phyloP scores from a whole-genome alignment of 1,284 basidiomycete species.

The Gomphus bonarii region DNA sequence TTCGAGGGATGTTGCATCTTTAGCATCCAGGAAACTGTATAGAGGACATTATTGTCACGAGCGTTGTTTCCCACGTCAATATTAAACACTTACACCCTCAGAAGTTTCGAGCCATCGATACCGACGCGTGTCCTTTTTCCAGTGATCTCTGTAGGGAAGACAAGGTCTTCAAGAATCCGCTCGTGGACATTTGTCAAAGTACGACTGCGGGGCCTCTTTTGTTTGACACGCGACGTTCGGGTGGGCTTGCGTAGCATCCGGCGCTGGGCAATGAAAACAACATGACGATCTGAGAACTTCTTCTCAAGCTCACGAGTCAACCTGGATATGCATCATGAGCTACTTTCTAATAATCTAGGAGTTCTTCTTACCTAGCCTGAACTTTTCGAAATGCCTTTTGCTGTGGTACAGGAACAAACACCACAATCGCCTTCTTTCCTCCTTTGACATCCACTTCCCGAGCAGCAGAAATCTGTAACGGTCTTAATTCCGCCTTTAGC shows the following conservation, averaged over 20 bases:
- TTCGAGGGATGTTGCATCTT: slow-evolving; percentile 97
- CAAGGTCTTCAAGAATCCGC: slow-evolving; percentile 97
- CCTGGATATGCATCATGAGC: slow-evolving; percentile 32
- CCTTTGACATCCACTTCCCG: slow-evolving; percentile 99
- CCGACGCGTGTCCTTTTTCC: slow-evolving; percentile 94
- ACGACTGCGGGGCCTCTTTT: slow-evolving; percentile 95
- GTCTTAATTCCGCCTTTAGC: slow-evolving; percentile 92
- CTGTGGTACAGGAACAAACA: slow-evolving; percentile 97
- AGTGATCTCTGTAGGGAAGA: slow-evolving; percentile 98
- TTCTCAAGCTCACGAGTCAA: slow-evolving; percentile 99
- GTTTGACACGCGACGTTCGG: slow-evolving; percentile 84
- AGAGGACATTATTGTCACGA: slow-evolving; percentile 12
- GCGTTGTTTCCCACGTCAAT: not conserved
- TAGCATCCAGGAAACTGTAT: slow-evolving; percentile 89
- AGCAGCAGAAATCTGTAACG: slow-evolving; percentile 95
- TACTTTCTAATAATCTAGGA: not conserved
- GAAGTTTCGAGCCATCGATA: slow-evolving; percentile 84
- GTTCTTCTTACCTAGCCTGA: slow-evolving; percentile 79
- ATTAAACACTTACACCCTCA: slow-evolving; percentile 76
- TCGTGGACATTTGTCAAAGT: slow-evolving; percentile 98
- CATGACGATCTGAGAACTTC: slow-evolving; percentile 98
- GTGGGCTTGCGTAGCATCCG: slow-evolving; percentile 98
- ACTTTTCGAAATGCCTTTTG: slow-evolving; percentile 99
- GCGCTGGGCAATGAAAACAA: slow-evolving; percentile 98
- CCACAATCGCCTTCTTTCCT: slow-evolving; percentile 97